These are phyloP conservation scores for Avicennia marina DNA, from an alignment of 257 asterid genomes.

Conservation along the genomic window DNA sequence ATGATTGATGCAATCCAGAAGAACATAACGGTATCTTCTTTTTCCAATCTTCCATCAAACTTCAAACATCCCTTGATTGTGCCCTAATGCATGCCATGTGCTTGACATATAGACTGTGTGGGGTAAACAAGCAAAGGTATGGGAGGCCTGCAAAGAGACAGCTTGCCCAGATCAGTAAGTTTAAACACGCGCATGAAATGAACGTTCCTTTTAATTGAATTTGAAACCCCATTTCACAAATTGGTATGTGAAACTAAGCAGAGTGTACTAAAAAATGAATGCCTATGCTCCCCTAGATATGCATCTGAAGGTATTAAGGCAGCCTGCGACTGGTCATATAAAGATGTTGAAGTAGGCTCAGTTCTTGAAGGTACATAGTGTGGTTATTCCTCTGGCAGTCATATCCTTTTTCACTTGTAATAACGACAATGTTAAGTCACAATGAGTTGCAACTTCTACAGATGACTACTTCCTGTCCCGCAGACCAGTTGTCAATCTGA, in stretches of 20 bases:
- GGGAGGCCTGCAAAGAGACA: slow-evolving; percentile 43
- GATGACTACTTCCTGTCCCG: slow-evolving; percentile 50
- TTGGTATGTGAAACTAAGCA: no score
- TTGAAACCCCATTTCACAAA: no score
- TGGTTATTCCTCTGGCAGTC: no score
- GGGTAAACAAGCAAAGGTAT: slow-evolving; percentile 40
- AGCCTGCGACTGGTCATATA: slow-evolving; percentile 57
- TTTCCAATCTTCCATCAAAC: not conserved
- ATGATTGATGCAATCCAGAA: slow-evolving; percentile 33
- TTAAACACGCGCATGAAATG: not conserved
- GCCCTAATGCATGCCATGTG: not conserved
- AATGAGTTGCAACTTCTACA: slow-evolving; percentile 16
- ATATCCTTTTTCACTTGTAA: not conserved
- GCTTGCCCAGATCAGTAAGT: slow-evolving; percentile 51
- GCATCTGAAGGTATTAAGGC: slow-evolving; percentile 60
- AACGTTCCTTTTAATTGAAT: no score
- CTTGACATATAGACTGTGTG: slow-evolving; percentile 32
- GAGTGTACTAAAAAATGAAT: no score
- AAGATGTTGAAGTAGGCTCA: slow-evolving; percentile 40
- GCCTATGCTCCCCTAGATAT: slow-evolving; percentile 32
- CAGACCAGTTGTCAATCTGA: slow-evolving; percentile 28
- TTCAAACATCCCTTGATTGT: not conserved
- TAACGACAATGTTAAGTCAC: not conserved
- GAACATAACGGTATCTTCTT: slow-evolving; percentile 41
- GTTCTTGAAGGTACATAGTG: slow-evolving; percentile 35